A percentile compares a stretch with the other conserved stretches of the same genome.
phyloP scores from a whole-genome alignment of 768 basidiomycete species.

The Psilocybe sp. region DNA sequence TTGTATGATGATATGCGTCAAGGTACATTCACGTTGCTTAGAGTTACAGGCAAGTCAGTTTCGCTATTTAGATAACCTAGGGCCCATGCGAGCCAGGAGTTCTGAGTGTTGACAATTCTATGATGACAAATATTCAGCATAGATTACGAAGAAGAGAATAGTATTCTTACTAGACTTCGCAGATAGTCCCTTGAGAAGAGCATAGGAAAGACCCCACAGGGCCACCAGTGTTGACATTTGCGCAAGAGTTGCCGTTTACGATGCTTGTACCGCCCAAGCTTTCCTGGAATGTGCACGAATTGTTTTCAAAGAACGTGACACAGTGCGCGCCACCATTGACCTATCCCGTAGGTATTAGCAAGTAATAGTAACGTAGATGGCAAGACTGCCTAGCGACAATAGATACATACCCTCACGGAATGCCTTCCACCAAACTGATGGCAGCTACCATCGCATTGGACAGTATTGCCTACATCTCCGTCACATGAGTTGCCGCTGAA shows the following conservation, averaged over 20 bases:
- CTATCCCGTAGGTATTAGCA: not conserved
- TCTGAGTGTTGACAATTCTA: too few relatives aligned
- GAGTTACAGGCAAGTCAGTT: too few relatives aligned
- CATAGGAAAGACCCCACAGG: constrained; percentile 7
- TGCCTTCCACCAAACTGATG: constrained; percentile 7
- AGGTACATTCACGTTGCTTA: too few relatives aligned
- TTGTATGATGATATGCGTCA: too few relatives aligned
- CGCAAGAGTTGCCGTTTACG: not conserved
- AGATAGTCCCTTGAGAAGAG: not conserved
- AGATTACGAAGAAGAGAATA: not conserved
- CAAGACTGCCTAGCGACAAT: not conserved
- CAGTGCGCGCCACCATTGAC: constrained; percentile 5
- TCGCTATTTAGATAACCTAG: too few relatives aligned
- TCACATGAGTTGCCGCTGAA: constrained; percentile 5
- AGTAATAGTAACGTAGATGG: not conserved
- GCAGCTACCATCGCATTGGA: constrained; percentile 10
- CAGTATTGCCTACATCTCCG: constrained; percentile 1
- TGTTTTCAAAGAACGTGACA: constrained; percentile 5
- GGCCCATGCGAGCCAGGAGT: too few relatives aligned
- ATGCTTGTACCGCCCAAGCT: not conserved
- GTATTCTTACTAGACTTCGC: constrained; percentile 1
- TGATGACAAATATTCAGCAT: too few relatives aligned
- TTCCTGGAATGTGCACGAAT: constrained; percentile 1
- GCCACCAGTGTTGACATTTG: constrained; percentile 7
- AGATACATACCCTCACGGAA: constrained; percentile 2